These are phyloP conservation scores for Sporormia fimetaria DNA, from an alignment of 495 filamentous ascomycete species.

Conservation along the genomic window DNA sequence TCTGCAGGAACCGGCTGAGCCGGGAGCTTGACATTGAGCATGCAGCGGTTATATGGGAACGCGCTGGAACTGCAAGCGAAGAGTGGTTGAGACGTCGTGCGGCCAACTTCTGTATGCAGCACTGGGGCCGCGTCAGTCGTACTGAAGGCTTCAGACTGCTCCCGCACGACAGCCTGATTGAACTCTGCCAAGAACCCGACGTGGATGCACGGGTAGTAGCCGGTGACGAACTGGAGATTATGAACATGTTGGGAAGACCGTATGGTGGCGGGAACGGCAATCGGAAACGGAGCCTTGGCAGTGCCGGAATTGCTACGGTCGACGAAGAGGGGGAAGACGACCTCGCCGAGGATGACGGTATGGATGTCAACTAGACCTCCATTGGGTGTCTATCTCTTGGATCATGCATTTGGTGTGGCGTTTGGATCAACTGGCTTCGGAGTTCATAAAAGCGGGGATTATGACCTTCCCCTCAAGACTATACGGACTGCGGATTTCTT, in stretches of 20 bases:
- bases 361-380: conserved; percentile 28
- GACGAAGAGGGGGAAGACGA: conserved; percentile 51
- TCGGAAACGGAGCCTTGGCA: conserved; percentile 44
- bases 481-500: too few species aligned
- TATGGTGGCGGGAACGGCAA: conserved; percentile 42
- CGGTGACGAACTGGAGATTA: conserved; percentile 72
- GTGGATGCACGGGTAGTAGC: conserved; percentile 77
- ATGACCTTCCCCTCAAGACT: too few species aligned
- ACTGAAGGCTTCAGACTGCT: conserved; percentile 76
- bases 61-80: conserved; percentile 76
- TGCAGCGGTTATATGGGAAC: conserved; percentile 92
- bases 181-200: conserved; percentile 88
- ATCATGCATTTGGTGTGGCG: too few species aligned
- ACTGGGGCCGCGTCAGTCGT: conserved; percentile 92
- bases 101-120: conserved; percentile 72
- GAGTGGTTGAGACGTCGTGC: conserved; percentile 86
- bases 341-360: conserved; percentile 50
- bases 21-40: conserved; percentile 88
- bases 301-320: conserved; percentile 36
- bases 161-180: conserved; percentile 63
- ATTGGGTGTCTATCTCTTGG: too few species aligned
- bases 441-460: too few species aligned
- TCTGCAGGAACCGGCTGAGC: conserved; percentile 78
- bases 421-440: too few species aligned
- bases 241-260: conserved; percentile 52